Evolutionary conservation across 495 filamentous ascomycete genomes (phyloP).

Genomic region (Cenococcum geophilum): DNA sequence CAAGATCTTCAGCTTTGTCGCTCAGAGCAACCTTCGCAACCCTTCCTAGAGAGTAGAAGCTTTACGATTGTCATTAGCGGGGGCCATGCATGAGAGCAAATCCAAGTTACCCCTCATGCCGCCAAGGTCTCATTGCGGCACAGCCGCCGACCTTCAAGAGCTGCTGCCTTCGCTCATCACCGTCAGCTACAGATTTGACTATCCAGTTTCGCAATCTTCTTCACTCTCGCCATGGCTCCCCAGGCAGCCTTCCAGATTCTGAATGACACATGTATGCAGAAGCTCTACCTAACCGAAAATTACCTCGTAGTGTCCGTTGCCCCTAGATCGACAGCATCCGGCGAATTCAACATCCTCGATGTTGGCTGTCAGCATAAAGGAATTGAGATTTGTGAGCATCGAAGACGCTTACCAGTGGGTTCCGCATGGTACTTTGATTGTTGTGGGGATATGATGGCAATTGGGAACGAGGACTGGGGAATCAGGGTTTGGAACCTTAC

Average conservation of each 20-base stretch:
- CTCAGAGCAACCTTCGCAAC: no score
- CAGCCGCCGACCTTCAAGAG: neutral
- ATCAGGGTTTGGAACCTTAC: conserved; percentile 3
- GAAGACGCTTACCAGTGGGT: neutral
- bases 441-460: conserved; percentile 1
- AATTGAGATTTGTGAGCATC: conserved; percentile 2
- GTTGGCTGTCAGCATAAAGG: conserved; percentile 1
- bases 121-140: neutral
- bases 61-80: no score
- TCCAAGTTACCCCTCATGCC: no score
- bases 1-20: no score
- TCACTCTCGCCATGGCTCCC: neutral
- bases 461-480: neutral
- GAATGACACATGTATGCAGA: neutral
- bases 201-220: neutral
- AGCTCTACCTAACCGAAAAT: conserved; percentile 4
- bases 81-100: no score
- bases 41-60: no score
- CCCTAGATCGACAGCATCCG: neutral
- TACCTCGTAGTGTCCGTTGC: neutral
- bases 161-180: conserved; percentile 1
- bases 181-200: neutral
- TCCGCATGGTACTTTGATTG: neutral
- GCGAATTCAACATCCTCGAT: conserved; percentile 4
- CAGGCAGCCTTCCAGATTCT: conserved; percentile 2